Percentiles rank a stretch among this genome's conserved stretches.
phyloP scores from a whole-genome alignment of 2,329 filamentous ascomycete genomes.

The Sphaceloma murrayae region DNA sequence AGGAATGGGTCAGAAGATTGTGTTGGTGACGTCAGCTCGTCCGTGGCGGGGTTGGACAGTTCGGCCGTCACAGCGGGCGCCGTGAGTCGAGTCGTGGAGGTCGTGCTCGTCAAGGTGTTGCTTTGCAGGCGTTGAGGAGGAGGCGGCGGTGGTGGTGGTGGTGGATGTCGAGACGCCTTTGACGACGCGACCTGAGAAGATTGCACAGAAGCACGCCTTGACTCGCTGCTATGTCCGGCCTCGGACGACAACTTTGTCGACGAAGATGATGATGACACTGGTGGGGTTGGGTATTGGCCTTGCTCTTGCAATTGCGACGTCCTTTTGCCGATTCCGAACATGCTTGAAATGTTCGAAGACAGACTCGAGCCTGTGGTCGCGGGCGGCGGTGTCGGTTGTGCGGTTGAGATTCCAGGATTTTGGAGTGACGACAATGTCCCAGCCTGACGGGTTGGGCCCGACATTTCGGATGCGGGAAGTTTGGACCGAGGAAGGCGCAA shows the following conservation, averaged over 20 bases:
- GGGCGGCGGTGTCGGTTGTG: slow-evolving; percentile 19
- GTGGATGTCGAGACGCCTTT: slow-evolving; percentile 11
- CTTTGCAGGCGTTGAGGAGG: slow-evolving; percentile 27
- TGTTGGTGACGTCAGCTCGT: slow-evolving; percentile 47
- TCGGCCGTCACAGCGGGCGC: slow-evolving; percentile 57
- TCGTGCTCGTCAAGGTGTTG: slow-evolving; percentile 36
- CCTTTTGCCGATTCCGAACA: slow-evolving; percentile 2
- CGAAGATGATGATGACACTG: slow-evolving; percentile 34
- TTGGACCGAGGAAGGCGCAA: slow-evolving; percentile 25
- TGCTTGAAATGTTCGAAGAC: slow-evolving; percentile 1
- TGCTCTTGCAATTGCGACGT: slow-evolving; percentile 17
- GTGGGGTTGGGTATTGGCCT: slow-evolving; percentile 33
- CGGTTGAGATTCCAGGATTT: slow-evolving; percentile 20
- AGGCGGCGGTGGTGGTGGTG: slow-evolving; percentile 3
- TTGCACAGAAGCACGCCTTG: not conserved
- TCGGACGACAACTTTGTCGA: slow-evolving; percentile 23
- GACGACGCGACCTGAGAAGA: slow-evolving; percentile 16
- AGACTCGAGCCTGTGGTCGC: slow-evolving; percentile 1
- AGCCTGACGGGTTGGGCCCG: slow-evolving; percentile 20
- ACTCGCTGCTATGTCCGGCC: slow-evolving; percentile 3
- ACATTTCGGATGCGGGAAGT: slow-evolving; percentile 20
- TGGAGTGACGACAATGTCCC: slow-evolving; percentile 17
- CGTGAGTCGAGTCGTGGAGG: slow-evolving; percentile 56
- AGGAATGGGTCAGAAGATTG: slow-evolving; percentile 38
- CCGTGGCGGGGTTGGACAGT: slow-evolving; percentile 57